Evolutionary conservation across 2,329 filamentous ascomycete genomes (phyloP), one percentile per base, ranked within the genome.

Genomic region (Paramyrothecium sp.): DNA sequence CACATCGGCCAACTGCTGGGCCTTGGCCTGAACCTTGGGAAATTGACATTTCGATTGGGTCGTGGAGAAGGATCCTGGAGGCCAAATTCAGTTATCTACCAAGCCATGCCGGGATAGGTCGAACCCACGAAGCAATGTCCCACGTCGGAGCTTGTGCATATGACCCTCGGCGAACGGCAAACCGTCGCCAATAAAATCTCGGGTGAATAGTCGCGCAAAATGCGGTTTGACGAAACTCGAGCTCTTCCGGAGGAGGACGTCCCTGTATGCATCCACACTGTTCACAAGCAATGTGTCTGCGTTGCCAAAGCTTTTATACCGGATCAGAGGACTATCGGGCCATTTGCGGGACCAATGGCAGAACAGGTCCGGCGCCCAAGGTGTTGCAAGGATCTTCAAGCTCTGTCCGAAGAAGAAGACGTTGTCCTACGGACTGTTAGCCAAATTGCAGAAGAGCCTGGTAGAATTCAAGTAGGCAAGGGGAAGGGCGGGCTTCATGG

Each of bases 361-460:
- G 71, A 73, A 10, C 56, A 69, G 63, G 3, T 69, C 57, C 2
- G 67, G 67, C 16, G 69, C 60, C 67, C 67, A 70, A 3, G 63
- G 48, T 3, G 63, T 63, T 10, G 62, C 47, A n/a, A 69, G 58
- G 33, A 69, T 66, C 52, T 72, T 73, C 20, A 69, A 56, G 50
- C 69, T 68, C 60, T 80, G 76, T 7, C 78, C 78, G 13, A 80
- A 58, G 46, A 79, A 61, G 50, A 72, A 67, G 46, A 69, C 62
- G 38, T 75, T 69, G 53, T 76, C 68, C 75, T 78, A 23, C 12
- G 19, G 34, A 11, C 12, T 5, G 20, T 62, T 55, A 62, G 55
- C 19, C 34, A 16, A 21, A 44, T 38, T n/a, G n/a, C n/a, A n/a
- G n/a, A n/a, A n/a, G n/a, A n/a, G n/a, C n/a, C n/a, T n/a, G n/a